Base-by-base conservation (phyloP, 164 flowering plant genomes). In the Nelumbo lutea region DNA sequence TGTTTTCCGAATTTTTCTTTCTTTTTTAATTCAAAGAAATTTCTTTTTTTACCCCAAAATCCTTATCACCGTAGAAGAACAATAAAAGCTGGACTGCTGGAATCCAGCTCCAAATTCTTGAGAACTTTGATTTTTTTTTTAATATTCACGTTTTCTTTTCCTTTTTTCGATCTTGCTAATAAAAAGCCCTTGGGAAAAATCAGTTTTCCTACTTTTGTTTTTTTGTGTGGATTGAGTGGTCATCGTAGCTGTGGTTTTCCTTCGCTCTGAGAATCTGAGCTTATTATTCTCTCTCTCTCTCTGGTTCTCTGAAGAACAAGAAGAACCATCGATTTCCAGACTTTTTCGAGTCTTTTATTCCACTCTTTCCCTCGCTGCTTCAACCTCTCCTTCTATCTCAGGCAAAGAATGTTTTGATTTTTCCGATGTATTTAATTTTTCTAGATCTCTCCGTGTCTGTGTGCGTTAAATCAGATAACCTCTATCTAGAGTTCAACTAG, bases 211-310 rank as follows among this genome's bases (percentile, higher is more conserved):
- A 9, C 10, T 42, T 11, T 47, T 47, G 9, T 60, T 63, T 42
- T 66, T 70, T 74, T 65, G 61, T 75, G 83, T 75, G 76, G 74
- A 69, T 64, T 58, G 62, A 67, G 65, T 67, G 68, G 73, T 75
- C 79, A 62, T 41, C 72, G 62, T 42, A 78, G 76, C 27, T 67
- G 70, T 67, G 62, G 62, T 58, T 57, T 59, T 56, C 71, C 62
- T 66, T 70, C 45, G 61, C 45, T 69, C 74, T 40, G 71, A 70
- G 74, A 79, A 76, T 79, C 78, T 72, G 79, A 73, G 44, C 42
- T 27, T 27, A 27, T 27, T 27, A 27, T 27, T 27, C 27, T 27
- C 27, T 52, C 14, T 13, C 50, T 9, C 42, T 42, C 10, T 13
- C 66, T 11, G 14, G 6, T 43, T 45, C 51, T 3, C 39, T 4